Conservation (phyloP, 2,329 filamentous ascomycete species). For the Claviceps citrina region DNA sequence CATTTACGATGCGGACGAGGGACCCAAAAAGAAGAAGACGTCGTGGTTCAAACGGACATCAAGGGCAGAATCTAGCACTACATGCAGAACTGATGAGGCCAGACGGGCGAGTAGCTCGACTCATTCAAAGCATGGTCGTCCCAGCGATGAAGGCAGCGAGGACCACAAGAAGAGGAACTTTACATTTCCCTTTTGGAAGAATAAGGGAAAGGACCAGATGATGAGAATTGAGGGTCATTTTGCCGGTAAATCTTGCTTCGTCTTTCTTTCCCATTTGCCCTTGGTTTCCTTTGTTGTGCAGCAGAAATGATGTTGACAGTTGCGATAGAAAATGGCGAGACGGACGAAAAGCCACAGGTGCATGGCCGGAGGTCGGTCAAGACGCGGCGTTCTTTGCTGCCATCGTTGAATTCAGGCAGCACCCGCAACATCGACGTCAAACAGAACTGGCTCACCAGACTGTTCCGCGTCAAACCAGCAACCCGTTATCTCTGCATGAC, state of each 20-base stretch:
- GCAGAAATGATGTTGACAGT: not conserved
- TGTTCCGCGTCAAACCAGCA: slow-evolving; percentile 80
- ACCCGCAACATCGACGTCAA: slow-evolving; percentile 47
- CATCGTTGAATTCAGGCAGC: slow-evolving; percentile 21
- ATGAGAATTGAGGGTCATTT: slow-evolving; percentile 29
- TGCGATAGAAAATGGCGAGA: not conserved
- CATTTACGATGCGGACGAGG: slow-evolving; percentile 8
- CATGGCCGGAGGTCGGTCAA: not conserved
- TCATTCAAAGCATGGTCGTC: slow-evolving; percentile 7
- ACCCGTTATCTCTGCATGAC: slow-evolving; percentile 60
- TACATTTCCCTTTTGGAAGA: slow-evolving; percentile 40
- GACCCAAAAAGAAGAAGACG: slow-evolving; percentile 28
- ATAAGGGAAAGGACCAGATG: slow-evolving; percentile 26
- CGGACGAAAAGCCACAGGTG: slow-evolving; percentile 5
- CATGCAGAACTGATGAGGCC: not conserved
- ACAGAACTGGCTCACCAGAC: slow-evolving; percentile 76
- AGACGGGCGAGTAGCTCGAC: slow-evolving; percentile 2
- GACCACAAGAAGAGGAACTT: slow-evolving; percentile 36
- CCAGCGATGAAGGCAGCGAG: slow-evolving; percentile 11
- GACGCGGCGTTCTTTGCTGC: slow-evolving; percentile 14
- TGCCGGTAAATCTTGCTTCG: not conserved
- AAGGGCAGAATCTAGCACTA: slow-evolving; percentile 18
- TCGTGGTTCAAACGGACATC: slow-evolving; percentile 37
- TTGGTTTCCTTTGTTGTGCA: not conserved
- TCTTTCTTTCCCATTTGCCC: not conserved